Evolutionary conservation across 257 asterid genomes (phyloP), one percentile per base, ranked within the genome.

Genomic region (Solanum infundibuliforme): DNA sequence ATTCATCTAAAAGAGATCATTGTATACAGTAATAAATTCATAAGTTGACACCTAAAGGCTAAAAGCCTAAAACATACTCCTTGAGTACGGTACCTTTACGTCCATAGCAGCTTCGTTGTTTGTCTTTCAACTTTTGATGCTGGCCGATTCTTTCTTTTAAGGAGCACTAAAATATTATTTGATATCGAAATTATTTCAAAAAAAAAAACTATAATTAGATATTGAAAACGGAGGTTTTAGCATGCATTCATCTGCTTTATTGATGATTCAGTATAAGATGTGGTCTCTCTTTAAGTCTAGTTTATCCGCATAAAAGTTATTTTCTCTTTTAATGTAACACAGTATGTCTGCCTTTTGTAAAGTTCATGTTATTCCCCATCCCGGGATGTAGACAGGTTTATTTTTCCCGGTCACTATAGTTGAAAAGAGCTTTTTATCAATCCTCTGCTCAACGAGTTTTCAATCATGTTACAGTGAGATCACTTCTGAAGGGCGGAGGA

Each of bases 401-500:
- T 73, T 73, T 34, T 73, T 35, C 27, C 29, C 12, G 6, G 8
- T 8, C 34, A 25, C 8, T 29, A 25, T 8, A 43, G 38, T 81
- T 46, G 68, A 46, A 46, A 46, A 27, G 27, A 52, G 65, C 71
- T 18, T 18, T 29, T 46, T 46, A 81, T 82, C 71, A 82, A 20
- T 48, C 69, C 69, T 2, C 69, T 48, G 43, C 86, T 29, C 4
- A 82, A 48, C 83, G 31, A 31, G 4, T 48, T 48, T 48, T 12
- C 69, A 29, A 31, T 43, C 12, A 4, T 52, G 41, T 86, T 92
- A 18, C 96, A 95, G 99, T 86, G 99, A 96, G 91, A 96, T 95
- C 86, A 96, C 99, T 73, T 90, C 98, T 7, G 98, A 96, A 92
- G 99, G 99, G n/a, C 94, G 98, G 34, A 91, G 98, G 7, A 91